Conservation (phyloP, 495 filamentous ascomycete genomes). For the Talaromyces proteolyticus region DNA sequence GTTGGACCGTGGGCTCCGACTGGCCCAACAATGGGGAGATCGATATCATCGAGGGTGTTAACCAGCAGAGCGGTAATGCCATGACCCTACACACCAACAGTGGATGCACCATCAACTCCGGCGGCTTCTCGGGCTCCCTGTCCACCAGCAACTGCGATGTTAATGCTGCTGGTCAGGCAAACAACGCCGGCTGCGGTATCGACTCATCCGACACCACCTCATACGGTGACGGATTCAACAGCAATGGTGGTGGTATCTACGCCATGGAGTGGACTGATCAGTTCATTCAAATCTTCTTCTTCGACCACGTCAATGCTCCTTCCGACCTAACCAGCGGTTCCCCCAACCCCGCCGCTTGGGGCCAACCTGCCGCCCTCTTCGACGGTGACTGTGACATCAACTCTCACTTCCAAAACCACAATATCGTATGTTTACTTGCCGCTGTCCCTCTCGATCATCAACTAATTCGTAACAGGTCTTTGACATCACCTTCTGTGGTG, state of each 20-base stretch:
- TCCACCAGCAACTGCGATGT: slow-evolving; percentile 46
- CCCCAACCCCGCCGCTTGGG: slow-evolving; percentile 57
- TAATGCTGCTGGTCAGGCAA: slow-evolving; percentile 32
- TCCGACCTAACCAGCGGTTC: slow-evolving; percentile 39
- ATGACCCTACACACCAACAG: slow-evolving; percentile 62
- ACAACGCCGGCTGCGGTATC: slow-evolving; percentile 52
- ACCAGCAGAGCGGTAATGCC: slow-evolving; percentile 46
- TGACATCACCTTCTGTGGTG: slow-evolving; percentile 64
- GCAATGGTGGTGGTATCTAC: slow-evolving; percentile 51
- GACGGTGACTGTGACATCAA: slow-evolving; percentile 53
- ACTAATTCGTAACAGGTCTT: slow-evolving; percentile 34
- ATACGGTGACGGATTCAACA: slow-evolving; percentile 56
- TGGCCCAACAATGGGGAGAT: slow-evolving; percentile 70
- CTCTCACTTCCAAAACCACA: slow-evolving; percentile 54
- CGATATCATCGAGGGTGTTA: slow-evolving; percentile 70
- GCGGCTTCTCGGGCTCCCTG: slow-evolving; percentile 36
- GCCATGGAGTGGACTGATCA: slow-evolving; percentile 58
- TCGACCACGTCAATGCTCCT: slow-evolving; percentile 41
- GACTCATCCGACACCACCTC: slow-evolving; percentile 19
- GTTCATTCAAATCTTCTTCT: slow-evolving; percentile 60
- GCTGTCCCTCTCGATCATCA: not conserved
- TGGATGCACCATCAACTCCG: slow-evolving; percentile 48
- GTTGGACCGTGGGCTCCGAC: slow-evolving; percentile 48
- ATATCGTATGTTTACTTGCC: slow-evolving; percentile 40
- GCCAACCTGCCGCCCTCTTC: slow-evolving; percentile 52